Evolutionary conservation across 208 protist genomes (phyloP), one percentile per base, ranked within the genome.

Genomic region (Angomonas deanei): DNA sequence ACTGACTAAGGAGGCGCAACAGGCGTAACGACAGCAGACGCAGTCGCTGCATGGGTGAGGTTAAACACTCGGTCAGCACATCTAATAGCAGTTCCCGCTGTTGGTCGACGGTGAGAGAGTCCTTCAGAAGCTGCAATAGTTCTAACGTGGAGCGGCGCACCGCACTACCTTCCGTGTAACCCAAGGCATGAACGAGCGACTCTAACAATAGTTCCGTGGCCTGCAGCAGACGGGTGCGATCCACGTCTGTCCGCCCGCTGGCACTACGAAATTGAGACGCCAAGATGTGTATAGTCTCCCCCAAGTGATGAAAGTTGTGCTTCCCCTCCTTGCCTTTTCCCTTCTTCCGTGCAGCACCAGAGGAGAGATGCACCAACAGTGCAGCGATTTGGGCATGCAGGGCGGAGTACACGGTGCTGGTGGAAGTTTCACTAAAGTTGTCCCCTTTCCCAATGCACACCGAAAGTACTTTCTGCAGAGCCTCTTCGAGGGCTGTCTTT

Each of bases 1-100:
- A 66, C 31, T 78, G 17, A n/a, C 42, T n/a, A 91, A 21, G 92
- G 70, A 31, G 82, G 61, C 68, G 76, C 34, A 95, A 70, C 27
- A 93, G 70, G 0, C 80, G 82, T 49, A 95, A 61, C 0, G 86
- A 70, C 23, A 81, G 62, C 53, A 95, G 62, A 33, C 89, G 85
- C 30, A 95, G 68, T 8, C 72, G 69, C 28, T 86, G 81, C 24
- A 80, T 60, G 5, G 84, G 86, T 5, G 86, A 68, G 1, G 77
- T 67, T 53, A 95, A 73, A 10, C 75, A 77, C 65, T 92, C 84
- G n/a, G 90, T 56, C 28, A 95, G 70, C 27, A 95, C 65, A 24
- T 71, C 66, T 11, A 77, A 55, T 1, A 91, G 76, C 38, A 94
- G 70, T 17, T 56, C 48, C 24, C 26, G 57, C 60, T 94, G 88